Evolutionary conservation across 441 rosid species (phyloP), one percentile per base, ranked within the genome.

Genomic region (Pelargonium cotyledonis): DNA sequence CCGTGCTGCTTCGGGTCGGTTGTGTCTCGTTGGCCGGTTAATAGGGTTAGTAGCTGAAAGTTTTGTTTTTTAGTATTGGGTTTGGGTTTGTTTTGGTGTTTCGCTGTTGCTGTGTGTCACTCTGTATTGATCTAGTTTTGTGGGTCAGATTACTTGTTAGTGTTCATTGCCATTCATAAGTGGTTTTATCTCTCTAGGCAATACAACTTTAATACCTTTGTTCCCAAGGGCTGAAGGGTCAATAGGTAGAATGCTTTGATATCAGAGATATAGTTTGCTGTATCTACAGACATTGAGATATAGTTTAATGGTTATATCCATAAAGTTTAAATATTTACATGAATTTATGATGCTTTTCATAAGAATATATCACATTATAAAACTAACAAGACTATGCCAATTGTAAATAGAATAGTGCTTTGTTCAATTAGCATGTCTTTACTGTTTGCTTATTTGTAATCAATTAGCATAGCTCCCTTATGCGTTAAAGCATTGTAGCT

Each of bases 401-500:
- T 47, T 10, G 53, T 47, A 47, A 41, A 41, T 41, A 41, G 44
- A 41, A 14, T 47, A 47, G 53, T 47, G 53, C 53, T 47, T 47
- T 14, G 15, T 47, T 47, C n/a, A 47, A 14, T 47, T 47, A 15
- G 8, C 11, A 53, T 53, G 60, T 58, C 23, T 21, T 58, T 19
- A 58, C 31, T 21, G 26, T n/a, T 29, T 41, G 44, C 44, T 41
- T 1, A 41, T 41, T 41, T 41, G 11, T 41, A 8, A 41, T 9
- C 44, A 8, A 41, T 8, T 41, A 41, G 44, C 44, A 41, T 41
- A 41, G 44, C 44, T 8, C 44, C 44, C 89, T 96, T 40, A 97
- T 96, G 68, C 84, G 85, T 82, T 89, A 11, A 60, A 60, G 35
- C 19, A 55, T 63, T n/a, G 19, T 12, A 63, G 65, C 44, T 8